Percentiles rank a stretch among this genome's conserved stretches.
These are phyloP conservation scores for Jaltomata sinuosa DNA, from an alignment of 257 asterid genomes.

Conservation along the genomic window DNA sequence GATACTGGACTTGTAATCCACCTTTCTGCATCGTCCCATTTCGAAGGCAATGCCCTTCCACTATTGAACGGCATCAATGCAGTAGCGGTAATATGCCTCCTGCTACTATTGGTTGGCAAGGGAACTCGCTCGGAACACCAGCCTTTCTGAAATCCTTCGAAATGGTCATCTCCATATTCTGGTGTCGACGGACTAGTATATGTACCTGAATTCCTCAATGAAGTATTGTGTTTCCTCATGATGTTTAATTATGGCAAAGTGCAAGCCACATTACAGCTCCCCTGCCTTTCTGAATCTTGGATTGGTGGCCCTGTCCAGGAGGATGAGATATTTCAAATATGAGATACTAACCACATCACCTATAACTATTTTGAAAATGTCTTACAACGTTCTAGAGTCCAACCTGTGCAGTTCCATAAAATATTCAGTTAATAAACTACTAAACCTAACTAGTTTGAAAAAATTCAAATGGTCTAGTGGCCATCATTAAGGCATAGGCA, in stretches of 20 bases:
- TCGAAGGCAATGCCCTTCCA: constrained; percentile 79
- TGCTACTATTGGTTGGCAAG: constrained; percentile 22
- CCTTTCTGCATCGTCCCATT: constrained; percentile 98
- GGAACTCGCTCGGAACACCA: constrained; percentile 87
- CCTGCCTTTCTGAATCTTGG: background rate
- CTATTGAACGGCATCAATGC: constrained; percentile 78
- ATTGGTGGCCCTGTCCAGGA: background rate
- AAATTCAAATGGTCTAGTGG: background rate
- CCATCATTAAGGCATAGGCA: background rate
- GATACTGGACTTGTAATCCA: constrained; percentile 94
- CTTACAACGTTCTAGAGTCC: background rate
- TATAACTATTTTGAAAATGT: background rate
- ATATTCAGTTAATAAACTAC: background rate
- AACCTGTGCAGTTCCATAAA: background rate
- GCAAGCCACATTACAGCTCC: constrained; percentile 1
- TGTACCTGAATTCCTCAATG: constrained; percentile 60
- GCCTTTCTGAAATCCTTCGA: constrained; percentile 36
- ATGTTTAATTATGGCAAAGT: constrained; percentile 11
- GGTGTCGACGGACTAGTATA: constrained; percentile 93
- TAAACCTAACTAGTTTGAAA: constrained; percentile 1
- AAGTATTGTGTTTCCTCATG: constrained; percentile 45
- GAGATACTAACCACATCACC: background rate
- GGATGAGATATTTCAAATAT: background rate
- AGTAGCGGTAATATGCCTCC: constrained; percentile 44
- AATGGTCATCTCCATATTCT: constrained; percentile 43